phyloP scores from a whole-genome alignment of 345 rosid species.

The Passiflora organensis region DNA sequence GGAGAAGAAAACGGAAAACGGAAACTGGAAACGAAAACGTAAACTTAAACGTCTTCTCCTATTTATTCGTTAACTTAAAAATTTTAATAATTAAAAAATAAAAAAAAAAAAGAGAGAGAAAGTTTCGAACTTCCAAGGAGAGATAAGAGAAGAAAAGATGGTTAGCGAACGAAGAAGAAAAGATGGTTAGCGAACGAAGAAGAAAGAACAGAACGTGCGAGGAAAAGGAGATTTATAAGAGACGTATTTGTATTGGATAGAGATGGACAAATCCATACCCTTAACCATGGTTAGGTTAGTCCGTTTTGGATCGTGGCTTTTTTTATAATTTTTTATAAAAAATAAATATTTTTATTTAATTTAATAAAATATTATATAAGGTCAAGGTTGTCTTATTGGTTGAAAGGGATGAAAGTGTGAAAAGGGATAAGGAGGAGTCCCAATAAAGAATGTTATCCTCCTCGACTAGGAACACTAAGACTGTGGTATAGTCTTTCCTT shows the following conservation, averaged over 20 bases:
- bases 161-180: background rate
- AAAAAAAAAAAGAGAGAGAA: too few species aligned
- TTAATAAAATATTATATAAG: background rate
- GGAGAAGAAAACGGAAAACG: too few species aligned
- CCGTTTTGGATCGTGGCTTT: background rate
- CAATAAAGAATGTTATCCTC: conserved; percentile 11
- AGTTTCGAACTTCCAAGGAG: too few species aligned
- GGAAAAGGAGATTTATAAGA: conserved; percentile 4
- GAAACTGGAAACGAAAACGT: too few species aligned
- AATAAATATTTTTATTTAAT: background rate
- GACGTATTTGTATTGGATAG: background rate
- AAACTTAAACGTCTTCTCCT: too few species aligned
- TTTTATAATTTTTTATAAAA: background rate
- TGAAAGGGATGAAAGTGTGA: background rate
- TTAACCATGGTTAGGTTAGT: conserved; percentile 18
- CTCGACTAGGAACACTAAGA: conserved; percentile 2
- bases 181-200: background rate
- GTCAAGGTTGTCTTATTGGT: background rate
- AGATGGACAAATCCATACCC: conserved; percentile 14
- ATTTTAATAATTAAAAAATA: too few species aligned
- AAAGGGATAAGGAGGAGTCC: background rate
- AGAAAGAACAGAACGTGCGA: background rate
- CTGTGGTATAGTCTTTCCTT: too few species aligned
- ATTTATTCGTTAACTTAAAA: too few species aligned
- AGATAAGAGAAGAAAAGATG: too few species aligned